phyloP scores from a whole-genome alignment of 257 asterid genomes.

The Agastache rugosa region DNA sequence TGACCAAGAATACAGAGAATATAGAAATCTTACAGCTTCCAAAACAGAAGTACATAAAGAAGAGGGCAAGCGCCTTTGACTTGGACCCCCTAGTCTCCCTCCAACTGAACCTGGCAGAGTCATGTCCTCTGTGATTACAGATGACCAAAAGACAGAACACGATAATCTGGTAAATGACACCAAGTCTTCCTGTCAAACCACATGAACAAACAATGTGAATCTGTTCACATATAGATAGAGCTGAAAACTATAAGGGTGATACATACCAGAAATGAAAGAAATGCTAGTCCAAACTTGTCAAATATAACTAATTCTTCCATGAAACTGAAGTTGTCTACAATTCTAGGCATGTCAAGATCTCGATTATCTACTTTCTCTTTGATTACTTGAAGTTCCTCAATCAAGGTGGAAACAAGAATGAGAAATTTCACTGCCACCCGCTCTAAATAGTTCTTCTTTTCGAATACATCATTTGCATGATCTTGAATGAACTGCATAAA shows the following conservation, averaged over 20 bases:
- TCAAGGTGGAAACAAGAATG: conserved; percentile 71
- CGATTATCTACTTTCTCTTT: conserved; percentile 56
- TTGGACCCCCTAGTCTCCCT: conserved; percentile 95
- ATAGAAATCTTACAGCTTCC: conserved; percentile 72
- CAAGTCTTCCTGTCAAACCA: conserved; percentile 63
- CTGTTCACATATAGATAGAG: neutral
- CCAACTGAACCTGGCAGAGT: conserved; percentile 70
- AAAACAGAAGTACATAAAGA: conserved; percentile 66
- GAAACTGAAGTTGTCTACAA: conserved; percentile 40
- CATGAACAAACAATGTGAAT: conserved; percentile 24
- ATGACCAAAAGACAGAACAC: conserved; percentile 66
- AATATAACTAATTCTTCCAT: conserved; percentile 46
- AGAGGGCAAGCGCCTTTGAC: conserved; percentile 82
- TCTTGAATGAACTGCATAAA: conserved; percentile 64
- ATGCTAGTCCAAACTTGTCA: conserved; percentile 53
- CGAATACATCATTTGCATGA: conserved; percentile 57
- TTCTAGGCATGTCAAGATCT: conserved; percentile 41
- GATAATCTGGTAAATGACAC: conserved; percentile 66
- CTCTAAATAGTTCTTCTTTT: conserved; percentile 47
- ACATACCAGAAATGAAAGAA: conserved; percentile 67
- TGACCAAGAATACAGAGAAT: conserved; percentile 27
- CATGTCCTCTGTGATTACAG: conserved; percentile 48
- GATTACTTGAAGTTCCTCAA: conserved; percentile 71
- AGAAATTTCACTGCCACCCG: conserved; percentile 74
- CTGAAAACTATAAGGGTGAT: conserved; percentile 21